Conservation (phyloP, 2,329 filamentous ascomycete species). For the Claviceps sp. region DNA sequence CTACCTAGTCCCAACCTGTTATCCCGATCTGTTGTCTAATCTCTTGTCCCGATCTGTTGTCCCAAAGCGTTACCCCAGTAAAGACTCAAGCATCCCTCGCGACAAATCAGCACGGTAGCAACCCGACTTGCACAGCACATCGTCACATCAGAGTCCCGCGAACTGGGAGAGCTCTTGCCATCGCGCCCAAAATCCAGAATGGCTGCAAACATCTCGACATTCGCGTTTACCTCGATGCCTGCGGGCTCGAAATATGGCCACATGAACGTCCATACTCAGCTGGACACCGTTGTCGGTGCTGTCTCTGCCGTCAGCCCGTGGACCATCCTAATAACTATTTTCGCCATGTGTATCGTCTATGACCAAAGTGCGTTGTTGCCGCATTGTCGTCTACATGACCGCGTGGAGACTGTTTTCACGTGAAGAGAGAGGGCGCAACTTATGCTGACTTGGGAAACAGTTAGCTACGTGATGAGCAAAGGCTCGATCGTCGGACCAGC, state of each 20-base stretch:
- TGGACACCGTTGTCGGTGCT: slow-evolving; percentile 41
- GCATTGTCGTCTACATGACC: not conserved
- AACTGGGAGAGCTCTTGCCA: not conserved
- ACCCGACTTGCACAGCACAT: not conserved
- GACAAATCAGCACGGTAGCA: not conserved
- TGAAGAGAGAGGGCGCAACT: too few species aligned
- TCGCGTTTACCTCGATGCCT: slow-evolving; percentile 56
- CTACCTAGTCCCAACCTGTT: not conserved
- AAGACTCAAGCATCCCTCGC: not conserved
- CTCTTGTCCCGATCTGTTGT: not conserved
- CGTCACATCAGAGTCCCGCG: not conserved
- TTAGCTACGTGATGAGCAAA: slow-evolving; percentile 62
- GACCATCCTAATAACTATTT: slow-evolving; percentile 54
- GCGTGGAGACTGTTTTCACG: not conserved
- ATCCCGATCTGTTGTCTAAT: not conserved
- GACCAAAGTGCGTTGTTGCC: slow-evolving; percentile 52
- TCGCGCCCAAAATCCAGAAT: slow-evolving; percentile 18
- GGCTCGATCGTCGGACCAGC: slow-evolving; percentile 61
- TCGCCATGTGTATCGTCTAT: slow-evolving; percentile 63
- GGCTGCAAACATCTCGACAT: slow-evolving; percentile 49
- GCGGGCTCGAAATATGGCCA: slow-evolving; percentile 43
- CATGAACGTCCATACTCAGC: slow-evolving; percentile 38
- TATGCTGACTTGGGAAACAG: slow-evolving; percentile 27
- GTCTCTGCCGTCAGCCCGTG: slow-evolving; percentile 43
- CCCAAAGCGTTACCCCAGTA: not conserved